Conservation (phyloP, 2,329 filamentous ascomycete species). For the Talaromyces sp. region DNA sequence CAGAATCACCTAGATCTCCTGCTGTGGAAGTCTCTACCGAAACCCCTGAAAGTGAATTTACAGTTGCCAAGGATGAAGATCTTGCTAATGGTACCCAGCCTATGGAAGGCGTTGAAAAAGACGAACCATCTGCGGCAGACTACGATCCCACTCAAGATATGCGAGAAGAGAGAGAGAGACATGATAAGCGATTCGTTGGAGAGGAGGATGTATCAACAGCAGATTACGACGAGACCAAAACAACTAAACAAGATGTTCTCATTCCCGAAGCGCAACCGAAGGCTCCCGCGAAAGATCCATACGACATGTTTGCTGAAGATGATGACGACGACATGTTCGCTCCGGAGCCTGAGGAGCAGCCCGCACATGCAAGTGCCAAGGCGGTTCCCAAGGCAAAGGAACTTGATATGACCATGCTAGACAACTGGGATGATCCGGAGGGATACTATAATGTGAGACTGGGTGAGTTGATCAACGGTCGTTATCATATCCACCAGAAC, state of each 20-base stretch:
- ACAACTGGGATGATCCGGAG: conserved; percentile 89
- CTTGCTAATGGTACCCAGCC: conserved; percentile 53
- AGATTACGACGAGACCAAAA: conserved; percentile 56
- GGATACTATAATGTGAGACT: conserved; percentile 95
- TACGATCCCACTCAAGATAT: conserved; percentile 88
- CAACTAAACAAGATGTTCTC: conserved; percentile 49
- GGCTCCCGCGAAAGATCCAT: conserved; percentile 48
- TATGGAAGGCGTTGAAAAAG: conserved; percentile 48
- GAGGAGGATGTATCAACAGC: conserved; percentile 48
- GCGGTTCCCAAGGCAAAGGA: conserved; percentile 52
- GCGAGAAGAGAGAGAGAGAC: conserved; percentile 71
- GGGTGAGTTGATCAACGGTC: conserved; percentile 81
- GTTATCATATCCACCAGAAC: conserved; percentile 82
- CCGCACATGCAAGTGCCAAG: conserved; percentile 47
- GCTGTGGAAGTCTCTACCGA: conserved; percentile 47
- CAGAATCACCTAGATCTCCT: conserved; percentile 18
- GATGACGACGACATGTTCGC: conserved; percentile 85
- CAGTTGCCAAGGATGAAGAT: conserved; percentile 62
- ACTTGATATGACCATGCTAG: conserved; percentile 69
- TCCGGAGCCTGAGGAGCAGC: conserved; percentile 52
- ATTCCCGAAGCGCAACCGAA: conserved; percentile 36
- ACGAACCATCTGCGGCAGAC: conserved; percentile 85
- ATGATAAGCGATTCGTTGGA: conserved; percentile 59
- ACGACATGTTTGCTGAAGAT: conserved; percentile 60
- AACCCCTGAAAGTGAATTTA: conserved; percentile 49